Conservation (phyloP, 1,139 yeast species). For the Suhomyces coccinellae region DNA sequence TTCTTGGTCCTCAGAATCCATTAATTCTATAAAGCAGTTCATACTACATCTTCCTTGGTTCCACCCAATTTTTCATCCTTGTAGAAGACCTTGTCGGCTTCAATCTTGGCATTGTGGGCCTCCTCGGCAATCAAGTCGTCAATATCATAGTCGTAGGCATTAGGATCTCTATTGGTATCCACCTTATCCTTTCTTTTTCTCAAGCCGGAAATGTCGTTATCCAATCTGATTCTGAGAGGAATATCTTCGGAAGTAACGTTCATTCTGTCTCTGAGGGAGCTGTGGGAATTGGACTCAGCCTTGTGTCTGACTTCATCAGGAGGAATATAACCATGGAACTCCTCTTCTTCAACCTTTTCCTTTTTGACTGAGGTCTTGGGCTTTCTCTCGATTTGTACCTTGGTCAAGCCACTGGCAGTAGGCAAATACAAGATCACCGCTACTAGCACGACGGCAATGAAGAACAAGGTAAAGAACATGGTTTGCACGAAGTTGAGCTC, state of each 20-base stretch:
- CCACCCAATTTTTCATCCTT: conserved; percentile 29
- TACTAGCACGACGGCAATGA: conserved; percentile 30
- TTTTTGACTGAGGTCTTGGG: conserved; percentile 11
- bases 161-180: conserved; percentile 30
- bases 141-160: conserved; percentile 52
- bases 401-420: conserved; percentile 40
- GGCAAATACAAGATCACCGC: conserved; percentile 38
- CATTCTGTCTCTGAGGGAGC: conserved; percentile 31
- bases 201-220: conserved; percentile 11
- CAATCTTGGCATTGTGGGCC: conserved; percentile 18
- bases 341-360: conserved; percentile 6
- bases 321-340: conserved; percentile 36
- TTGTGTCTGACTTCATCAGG: conserved; percentile 38
- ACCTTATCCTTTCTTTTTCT: conserved; percentile 18
- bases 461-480: conserved; percentile 33
- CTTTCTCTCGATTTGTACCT: conserved; percentile 25
- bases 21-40: conserved; percentile 1
- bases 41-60: conserved; percentile 35
- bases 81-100: conserved; percentile 28
- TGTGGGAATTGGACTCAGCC: not conserved
- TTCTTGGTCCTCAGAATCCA: not conserved
- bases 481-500: not conserved
- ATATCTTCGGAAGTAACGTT: conserved; percentile 40
- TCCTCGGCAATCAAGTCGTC: conserved; percentile 43
- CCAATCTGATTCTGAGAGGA: conserved; percentile 35